Evolutionary conservation across 2,329 filamentous ascomycete genomes (phyloP).

Genomic region (Lasiodiplodia theobromae): DNA sequence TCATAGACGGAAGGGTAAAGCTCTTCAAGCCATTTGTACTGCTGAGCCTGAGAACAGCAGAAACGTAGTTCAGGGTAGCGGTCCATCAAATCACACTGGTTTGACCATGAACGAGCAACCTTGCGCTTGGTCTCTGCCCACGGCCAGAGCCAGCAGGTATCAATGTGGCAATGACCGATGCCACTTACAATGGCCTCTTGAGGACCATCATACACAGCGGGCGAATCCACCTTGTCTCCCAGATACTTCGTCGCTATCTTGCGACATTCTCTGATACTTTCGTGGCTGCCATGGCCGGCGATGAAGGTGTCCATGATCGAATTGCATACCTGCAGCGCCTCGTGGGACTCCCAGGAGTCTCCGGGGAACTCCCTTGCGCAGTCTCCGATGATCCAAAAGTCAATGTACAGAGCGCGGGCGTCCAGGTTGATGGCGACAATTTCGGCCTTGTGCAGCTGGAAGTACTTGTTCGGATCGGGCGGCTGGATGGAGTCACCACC

Average conservation of each 20-base stretch:
- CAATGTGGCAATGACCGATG: conserved; percentile 97
- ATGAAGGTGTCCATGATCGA: conserved; percentile 91
- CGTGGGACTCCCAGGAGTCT: conserved; percentile 87
- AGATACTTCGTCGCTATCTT: conserved; percentile 85
- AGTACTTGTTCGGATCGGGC: conserved; percentile 84
- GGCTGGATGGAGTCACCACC: conserved; percentile 88
- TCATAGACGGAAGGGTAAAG: conserved; percentile 89
- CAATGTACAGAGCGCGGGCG: conserved; percentile 82
- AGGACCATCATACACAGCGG: conserved; percentile 80
- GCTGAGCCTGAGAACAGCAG: conserved; percentile 90
- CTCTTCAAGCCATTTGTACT: conserved; percentile 96
- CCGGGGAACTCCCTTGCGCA: conserved; percentile 82
- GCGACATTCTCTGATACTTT: conserved; percentile 79
- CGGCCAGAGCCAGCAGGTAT: conserved; percentile 98
- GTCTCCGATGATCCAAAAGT: conserved; percentile 88
- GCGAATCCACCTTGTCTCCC: conserved; percentile 79
- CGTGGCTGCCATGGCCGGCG: conserved; percentile 72
- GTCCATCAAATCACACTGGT: conserved; percentile 94
- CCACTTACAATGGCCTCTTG: conserved; percentile 81
- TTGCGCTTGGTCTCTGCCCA: conserved; percentile 98
- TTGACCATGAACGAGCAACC: conserved; percentile 94
- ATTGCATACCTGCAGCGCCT: conserved; percentile 83
- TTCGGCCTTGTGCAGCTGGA: conserved; percentile 75
- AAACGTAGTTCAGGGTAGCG: conserved; percentile 94
- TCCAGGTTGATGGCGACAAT: conserved; percentile 90